Evolutionary conservation across 1,284 basidiomycete genomes (phyloP).

Genomic region (Boletus smithii): DNA sequence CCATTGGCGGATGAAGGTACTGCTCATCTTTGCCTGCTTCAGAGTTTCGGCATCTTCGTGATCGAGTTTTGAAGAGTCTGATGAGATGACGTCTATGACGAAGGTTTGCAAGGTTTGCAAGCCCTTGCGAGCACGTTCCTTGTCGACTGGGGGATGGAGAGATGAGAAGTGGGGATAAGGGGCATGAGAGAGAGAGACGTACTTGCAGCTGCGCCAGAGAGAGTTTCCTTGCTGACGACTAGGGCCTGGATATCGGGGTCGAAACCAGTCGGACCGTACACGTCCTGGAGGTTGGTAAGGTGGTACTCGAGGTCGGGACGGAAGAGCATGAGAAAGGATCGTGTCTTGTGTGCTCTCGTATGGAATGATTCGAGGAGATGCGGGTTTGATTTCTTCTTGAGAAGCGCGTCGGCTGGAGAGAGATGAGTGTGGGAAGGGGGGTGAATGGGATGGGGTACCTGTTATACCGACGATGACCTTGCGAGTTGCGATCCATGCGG

Average conservation of each 20-base stretch:
- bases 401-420: constrained; percentile 62
- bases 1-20: constrained; percentile 85
- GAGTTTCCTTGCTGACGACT: constrained; percentile 84
- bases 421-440: constrained; percentile 17
- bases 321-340: constrained; percentile 66
- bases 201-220: constrained; percentile 73
- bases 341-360: constrained; percentile 52
- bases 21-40: constrained; percentile 83
- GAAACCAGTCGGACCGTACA: constrained; percentile 84
- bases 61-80: constrained; percentile 52
- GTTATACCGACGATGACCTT: constrained; percentile 91
- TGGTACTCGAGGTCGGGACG: constrained; percentile 61
- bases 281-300: constrained; percentile 72
- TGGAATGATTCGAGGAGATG: constrained; percentile 68
- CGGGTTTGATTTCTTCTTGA: constrained; percentile 72
- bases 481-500: constrained; percentile 71
- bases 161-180: background rate
- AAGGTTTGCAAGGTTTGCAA: constrained; percentile 67
- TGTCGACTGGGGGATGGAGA: constrained; percentile 50
- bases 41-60: constrained; percentile 64
- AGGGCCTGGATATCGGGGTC: constrained; percentile 84
- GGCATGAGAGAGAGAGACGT: constrained; percentile 21
- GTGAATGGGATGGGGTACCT: constrained; percentile 43
- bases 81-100: constrained; percentile 85
- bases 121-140: constrained; percentile 49